Evolutionary conservation across 139 green algal genomes (phyloP), one percentile per base, ranked within the genome.

Genomic region (Chlorella sp.): DNA sequence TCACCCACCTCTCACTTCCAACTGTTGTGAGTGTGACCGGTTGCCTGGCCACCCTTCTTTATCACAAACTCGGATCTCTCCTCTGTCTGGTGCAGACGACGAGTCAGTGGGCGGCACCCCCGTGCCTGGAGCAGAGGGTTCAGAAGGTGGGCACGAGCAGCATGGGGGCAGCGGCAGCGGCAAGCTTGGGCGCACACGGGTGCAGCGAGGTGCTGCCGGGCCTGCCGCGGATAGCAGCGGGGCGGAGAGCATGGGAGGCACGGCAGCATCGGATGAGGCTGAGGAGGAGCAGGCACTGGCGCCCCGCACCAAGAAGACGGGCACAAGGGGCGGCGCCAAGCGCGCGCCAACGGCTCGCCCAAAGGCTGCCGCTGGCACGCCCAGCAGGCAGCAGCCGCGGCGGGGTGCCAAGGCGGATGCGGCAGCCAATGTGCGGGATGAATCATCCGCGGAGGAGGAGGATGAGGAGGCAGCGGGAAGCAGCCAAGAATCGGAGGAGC

Each of bases 351-450:
- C 40, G 78, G 22, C 78, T 0, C 78, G 78, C 78, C 28, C 36
- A 2, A 37, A 57, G 48, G 7, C 14, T 19, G 34, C 36, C 0
- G 37, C 76, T n/a, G 60, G 60, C 40, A 81, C 68, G 32, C 88
- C 88, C 32, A 81, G 19, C 14, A 73, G 88, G 32, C 88, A 83
- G 61, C 88, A 91, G 83, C 88, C 88, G 15, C 88, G 88, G 11
- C 88, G 88, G 0, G 81, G 81, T 32, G 69, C 88, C 66, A 89
- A 89, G 81, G 30, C 57, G 2, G 81, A 80, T 9, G 81, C 83
- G 11, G 86, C 16, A 1, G 57, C 14, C 76, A 85, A 85, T 53
- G 75, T 89, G 11, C 60, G 36, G n/a, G 86, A 60, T 3, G 86
- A 64, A 5, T 36, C 57, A 5, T 53, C 34, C 0, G 86, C 42